Percentiles rank a stretch among this genome's conserved stretches.
Evolutionary conservation across 371 early-diverging fungal genomes (phyloP).

Genomic region (Mortierella sp.): DNA sequence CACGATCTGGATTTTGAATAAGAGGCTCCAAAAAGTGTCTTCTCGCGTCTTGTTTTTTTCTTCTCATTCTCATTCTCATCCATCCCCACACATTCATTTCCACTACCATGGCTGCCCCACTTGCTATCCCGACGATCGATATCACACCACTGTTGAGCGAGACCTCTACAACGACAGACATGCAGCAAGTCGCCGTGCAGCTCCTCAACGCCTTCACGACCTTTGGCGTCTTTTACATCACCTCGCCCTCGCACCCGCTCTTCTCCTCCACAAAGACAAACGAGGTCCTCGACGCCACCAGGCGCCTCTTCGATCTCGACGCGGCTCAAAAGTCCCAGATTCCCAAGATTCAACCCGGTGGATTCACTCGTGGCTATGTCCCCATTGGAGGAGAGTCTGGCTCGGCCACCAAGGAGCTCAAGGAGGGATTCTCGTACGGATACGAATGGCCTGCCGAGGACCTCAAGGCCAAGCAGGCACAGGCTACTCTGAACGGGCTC

Average conservation of each 20-base stretch:
- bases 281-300: conserved; percentile 43
- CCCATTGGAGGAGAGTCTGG: conserved; percentile 68
- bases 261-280: conserved; percentile 22
- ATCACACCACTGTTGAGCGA: conserved; percentile 33
- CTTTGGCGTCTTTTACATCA: conserved; percentile 55
- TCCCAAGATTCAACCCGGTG: conserved; percentile 59
- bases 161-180: conserved; percentile 2
- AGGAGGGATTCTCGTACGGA: conserved; percentile 70
- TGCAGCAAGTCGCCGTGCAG: conserved; percentile 34
- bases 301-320: conserved; percentile 44
- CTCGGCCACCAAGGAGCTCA: conserved; percentile 62
- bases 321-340: conserved; percentile 32
- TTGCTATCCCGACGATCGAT: conserved; percentile 48
- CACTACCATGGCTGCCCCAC: conserved; percentile 13
- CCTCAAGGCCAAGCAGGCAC: conserved; percentile 11
- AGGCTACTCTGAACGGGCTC: conserved; percentile 53
- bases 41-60: background rate
- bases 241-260: conserved; percentile 45
- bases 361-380: conserved; percentile 66
- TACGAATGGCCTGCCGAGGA: conserved; percentile 53
- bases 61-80: background rate
- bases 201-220: conserved; percentile 48
- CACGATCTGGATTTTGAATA: background rate
- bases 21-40: background rate
- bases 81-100: background rate